Base-by-base conservation (phyloP, 768 basidiomycete species). In the Trametes elegans region DNA sequence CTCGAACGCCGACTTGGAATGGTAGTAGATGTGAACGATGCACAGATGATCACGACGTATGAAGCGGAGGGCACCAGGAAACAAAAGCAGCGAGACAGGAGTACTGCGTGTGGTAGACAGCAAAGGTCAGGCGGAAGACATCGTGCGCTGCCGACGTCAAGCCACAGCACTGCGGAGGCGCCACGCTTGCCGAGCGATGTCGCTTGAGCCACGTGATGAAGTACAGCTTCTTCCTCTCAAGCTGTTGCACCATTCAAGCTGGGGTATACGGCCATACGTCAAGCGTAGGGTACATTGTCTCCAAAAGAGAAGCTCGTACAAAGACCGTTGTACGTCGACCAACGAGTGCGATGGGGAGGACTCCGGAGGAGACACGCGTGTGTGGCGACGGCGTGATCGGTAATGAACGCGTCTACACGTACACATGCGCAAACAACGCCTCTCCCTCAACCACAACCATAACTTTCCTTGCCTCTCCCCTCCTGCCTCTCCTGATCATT, bases 391-490 rank as follows among this genome's bases (percentile, higher is more conserved):
- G 35, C 35, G 48, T 56, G 43, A 49, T 49, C 39, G 7, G 53
- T 8, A 28, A 42, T 11, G 31, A 34, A 57, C 55, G 58, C 54
- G 59, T 38, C 35, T 31, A 55, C 59, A 54, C 57, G 61, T 62
- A 62, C 55, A 59, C 54, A 62, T 9, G n/a, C 38, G 26, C 40
- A 59, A 62, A 62, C 51, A 62, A 51, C 28, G 42, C 49, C 57
- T 46, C 47, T 42, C 49, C 49, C 51, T 34, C n/a, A 24, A 28
- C 55, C 49, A 31, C 54, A 31, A 32, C 39, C 26, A 29, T n/a
- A 27, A 21, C 34, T 24, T 46, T 1, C 23, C 24, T 18, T 5
- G 2, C 13, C 16, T 8, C 21, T 14, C 7, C 46, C 21, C 19
- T 23, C 18, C 32, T 18, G 16, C 32, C 26, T 34, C 31, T 21